These are phyloP conservation scores for Amanita rimosa DNA, from an alignment of 768 basidiomycete species.

Conservation along the genomic window DNA sequence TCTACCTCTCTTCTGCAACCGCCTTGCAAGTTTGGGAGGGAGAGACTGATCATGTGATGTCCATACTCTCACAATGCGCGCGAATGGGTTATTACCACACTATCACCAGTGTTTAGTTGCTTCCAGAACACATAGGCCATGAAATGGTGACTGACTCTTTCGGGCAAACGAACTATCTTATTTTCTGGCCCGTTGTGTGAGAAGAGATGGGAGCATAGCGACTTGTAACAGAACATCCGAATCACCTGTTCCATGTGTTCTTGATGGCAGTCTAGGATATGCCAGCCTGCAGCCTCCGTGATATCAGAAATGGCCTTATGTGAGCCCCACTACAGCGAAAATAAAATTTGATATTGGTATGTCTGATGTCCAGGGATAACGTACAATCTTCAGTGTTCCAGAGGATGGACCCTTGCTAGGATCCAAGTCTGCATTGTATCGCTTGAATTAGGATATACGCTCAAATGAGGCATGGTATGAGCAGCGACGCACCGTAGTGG, in stretches of 20 bases:
- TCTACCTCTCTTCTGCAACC: conserved; percentile 16
- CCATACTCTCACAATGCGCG: conserved; percentile 22
- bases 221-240: conserved; percentile 20
- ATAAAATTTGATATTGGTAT: not conserved
- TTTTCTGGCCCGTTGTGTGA: conserved; percentile 17
- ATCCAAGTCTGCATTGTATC: conserved; percentile 5
- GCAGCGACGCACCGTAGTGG: conserved; percentile 9
- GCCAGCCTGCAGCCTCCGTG: conserved; percentile 28
- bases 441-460: not conserved
- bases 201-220: conserved; percentile 19
- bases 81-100: conserved; percentile 14
- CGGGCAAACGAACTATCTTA: conserved; percentile 23
- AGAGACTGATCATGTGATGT: conserved; percentile 25
- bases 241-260: conserved; percentile 19
- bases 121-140: not conserved
- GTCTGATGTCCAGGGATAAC: not conserved
- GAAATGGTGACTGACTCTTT: conserved; percentile 13
- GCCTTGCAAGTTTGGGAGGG: conserved; percentile 13
- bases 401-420: not conserved
- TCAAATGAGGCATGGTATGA: not conserved
- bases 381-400: not conserved
- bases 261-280: conserved; percentile 24
- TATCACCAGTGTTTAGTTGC: not conserved
- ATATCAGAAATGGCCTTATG: conserved; percentile 22
- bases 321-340: conserved; percentile 13